Percentiles rank a stretch among this genome's conserved stretches.
phyloP scores from a whole-genome alignment of 257 asterid genomes.

The Solanum phureja region DNA sequence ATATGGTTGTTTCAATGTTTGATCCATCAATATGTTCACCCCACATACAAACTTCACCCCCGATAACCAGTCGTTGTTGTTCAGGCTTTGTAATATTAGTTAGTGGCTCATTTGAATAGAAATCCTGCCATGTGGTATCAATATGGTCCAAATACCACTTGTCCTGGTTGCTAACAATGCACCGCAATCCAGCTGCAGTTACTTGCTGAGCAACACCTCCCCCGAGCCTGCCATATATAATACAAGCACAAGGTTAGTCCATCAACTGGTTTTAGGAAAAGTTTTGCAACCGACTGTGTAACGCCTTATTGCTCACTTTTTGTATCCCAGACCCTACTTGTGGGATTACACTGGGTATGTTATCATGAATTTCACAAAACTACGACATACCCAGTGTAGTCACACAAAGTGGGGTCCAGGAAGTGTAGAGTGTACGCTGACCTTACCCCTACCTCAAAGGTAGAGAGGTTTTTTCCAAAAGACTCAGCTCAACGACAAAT shows the following conservation, averaged over 20 bases:
- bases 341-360: not conserved
- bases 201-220: conserved; percentile 66
- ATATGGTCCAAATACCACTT: conserved; percentile 86
- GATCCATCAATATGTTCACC: conserved; percentile 72
- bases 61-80: conserved; percentile 62
- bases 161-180: conserved; percentile 92
- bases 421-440: not conserved
- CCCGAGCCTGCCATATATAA: conserved; percentile 52
- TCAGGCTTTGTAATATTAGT: conserved; percentile 56
- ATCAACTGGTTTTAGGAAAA: not conserved
- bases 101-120: conserved; percentile 80
- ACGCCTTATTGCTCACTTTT: not conserved
- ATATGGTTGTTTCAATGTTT: conserved; percentile 75
- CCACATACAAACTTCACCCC: conserved; percentile 95
- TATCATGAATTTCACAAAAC: not conserved
- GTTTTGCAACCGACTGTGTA: not conserved
- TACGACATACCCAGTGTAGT: not conserved
- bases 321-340: not conserved
- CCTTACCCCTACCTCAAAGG: not conserved
- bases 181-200: conserved; percentile 68
- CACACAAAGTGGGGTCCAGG: not conserved
- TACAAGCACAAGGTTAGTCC: not conserved
- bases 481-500: not conserved
- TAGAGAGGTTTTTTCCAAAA: not conserved
- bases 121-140: conserved; percentile 70